Percentiles rank a stretch among this genome's conserved stretches.
These are phyloP conservation scores for Pichia sp. DNA, from an alignment of 1,139 yeast species.

Conservation along the genomic window DNA sequence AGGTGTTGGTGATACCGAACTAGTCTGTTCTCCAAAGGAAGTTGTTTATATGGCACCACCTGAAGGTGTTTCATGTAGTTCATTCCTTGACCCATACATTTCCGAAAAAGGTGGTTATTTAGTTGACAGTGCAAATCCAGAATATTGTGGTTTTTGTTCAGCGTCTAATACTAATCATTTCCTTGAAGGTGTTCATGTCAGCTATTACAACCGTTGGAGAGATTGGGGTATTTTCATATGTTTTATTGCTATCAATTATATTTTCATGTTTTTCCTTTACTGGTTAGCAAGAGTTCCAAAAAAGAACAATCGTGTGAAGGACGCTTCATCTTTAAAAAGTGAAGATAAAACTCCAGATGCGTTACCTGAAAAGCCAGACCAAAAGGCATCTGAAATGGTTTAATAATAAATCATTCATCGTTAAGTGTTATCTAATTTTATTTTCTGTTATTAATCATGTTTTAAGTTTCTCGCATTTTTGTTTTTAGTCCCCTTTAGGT, in stretches of 20 bases:
- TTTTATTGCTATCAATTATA: constrained; percentile 39
- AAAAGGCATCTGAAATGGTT: neutral
- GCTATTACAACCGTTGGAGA: constrained; percentile 46
- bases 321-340: constrained; percentile 24
- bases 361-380: neutral
- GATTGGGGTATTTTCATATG: constrained; percentile 51
- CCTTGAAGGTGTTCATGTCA: constrained; percentile 28
- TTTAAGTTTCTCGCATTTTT: too few relatives aligned
- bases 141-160: constrained; percentile 41
- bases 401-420: neutral
- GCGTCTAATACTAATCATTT: constrained; percentile 33
- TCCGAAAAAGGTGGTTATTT: constrained; percentile 37
- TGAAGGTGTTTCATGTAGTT: constrained; percentile 39
- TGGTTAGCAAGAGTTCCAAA: constrained; percentile 33
- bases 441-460: neutral
- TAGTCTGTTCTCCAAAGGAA: constrained; percentile 42
- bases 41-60: constrained; percentile 45
- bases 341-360: constrained; percentile 13
- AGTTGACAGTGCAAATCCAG: constrained; percentile 34
- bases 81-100: constrained; percentile 36
- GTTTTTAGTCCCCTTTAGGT: too few relatives aligned
- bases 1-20: constrained; percentile 37
- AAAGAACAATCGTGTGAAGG: constrained; percentile 24
- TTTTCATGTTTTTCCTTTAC: constrained; percentile 34
- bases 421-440: neutral